Conservation (phyloP, 768 basidiomycete genomes). For the Mycena kentingensis region DNA sequence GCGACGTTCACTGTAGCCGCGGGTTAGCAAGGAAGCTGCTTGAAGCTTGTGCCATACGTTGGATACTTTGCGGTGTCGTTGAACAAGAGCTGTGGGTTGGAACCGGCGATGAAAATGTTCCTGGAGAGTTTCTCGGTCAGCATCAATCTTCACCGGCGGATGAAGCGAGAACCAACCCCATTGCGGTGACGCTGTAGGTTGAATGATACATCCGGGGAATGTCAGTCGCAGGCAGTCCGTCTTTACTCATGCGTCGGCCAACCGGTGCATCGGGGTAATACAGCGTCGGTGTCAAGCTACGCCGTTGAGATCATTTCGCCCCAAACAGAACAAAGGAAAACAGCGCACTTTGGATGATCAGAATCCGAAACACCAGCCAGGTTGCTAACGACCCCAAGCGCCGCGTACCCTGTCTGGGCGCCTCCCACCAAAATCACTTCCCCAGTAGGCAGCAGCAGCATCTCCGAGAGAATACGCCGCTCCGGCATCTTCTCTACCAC, state of each 20-base stretch:
- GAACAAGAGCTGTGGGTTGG: conserved; percentile 36
- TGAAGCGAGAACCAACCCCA: conserved; percentile 26
- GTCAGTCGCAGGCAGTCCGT: conserved; percentile 45
- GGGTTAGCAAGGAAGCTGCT: neutral
- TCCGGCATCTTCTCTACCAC: conserved; percentile 49
- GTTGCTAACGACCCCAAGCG: conserved; percentile 25
- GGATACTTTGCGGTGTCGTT: conserved; percentile 29
- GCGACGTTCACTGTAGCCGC: conserved; percentile 25
- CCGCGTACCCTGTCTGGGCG: conserved; percentile 37
- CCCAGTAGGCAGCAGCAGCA: conserved; percentile 39
- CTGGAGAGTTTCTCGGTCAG: conserved; percentile 1
- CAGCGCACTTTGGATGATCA: conserved; percentile 40
- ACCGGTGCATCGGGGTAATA: conserved; percentile 47
- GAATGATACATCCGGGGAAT: conserved; percentile 61
- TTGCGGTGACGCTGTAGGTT: conserved; percentile 54
- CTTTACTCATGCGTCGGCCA: conserved; percentile 46
- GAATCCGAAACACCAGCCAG: conserved; percentile 46
- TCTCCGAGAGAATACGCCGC: conserved; percentile 56
- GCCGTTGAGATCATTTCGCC: neutral
- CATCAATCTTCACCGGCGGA: conserved; percentile 23
- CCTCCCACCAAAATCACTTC: conserved; percentile 52
- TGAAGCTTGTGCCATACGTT: conserved; percentile 10
- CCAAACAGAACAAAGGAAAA: neutral
- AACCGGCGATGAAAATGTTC: conserved; percentile 28
- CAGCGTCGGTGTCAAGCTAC: conserved; percentile 29